Evolutionary conservation across 2,329 filamentous ascomycete genomes (phyloP).

Genomic region (Fusarium mundagurra): DNA sequence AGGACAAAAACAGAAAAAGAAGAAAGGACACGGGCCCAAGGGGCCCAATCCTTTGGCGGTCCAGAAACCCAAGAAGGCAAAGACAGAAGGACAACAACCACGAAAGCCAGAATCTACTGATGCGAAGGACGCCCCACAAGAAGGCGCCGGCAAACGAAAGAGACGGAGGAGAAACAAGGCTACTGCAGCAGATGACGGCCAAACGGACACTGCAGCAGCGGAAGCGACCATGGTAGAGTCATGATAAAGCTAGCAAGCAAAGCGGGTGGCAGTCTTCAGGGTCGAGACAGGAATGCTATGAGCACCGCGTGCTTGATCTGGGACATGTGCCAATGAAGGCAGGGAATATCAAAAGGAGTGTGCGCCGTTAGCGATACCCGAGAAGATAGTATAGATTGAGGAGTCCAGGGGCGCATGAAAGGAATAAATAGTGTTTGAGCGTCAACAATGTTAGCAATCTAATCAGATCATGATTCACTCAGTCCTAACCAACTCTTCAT

Average conservation of each 20-base stretch:
- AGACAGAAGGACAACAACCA: constrained; percentile 41
- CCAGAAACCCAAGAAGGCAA: constrained; percentile 72
- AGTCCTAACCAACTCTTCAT: not conserved
- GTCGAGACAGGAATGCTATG: constrained; percentile 30
- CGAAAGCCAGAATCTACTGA: constrained; percentile 49
- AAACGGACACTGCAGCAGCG: constrained; percentile 9
- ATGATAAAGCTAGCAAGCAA: constrained; percentile 22
- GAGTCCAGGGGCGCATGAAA: constrained; percentile 10
- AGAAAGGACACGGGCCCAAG: constrained; percentile 69
- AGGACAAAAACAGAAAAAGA: constrained; percentile 60
- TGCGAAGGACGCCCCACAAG: constrained; percentile 33
- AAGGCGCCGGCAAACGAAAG: constrained; percentile 45
- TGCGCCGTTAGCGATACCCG: constrained; percentile 38
- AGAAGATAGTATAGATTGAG: constrained; percentile 22
- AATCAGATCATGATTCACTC: constrained; percentile 10
- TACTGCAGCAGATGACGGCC: constrained; percentile 17
- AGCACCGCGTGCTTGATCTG: constrained; percentile 25
- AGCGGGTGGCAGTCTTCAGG: constrained; percentile 1
- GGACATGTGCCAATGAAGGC: constrained; percentile 11
- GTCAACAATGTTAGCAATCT: constrained; percentile 9
- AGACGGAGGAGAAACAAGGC: constrained; percentile 47
- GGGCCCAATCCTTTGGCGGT: constrained; percentile 76
- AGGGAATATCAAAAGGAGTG: constrained; percentile 10
- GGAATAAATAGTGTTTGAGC: constrained; percentile 24
- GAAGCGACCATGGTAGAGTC: constrained; percentile 27